These are phyloP conservation scores for Termitomyces titanicus DNA, from an alignment of 768 basidiomycete species.

Conservation along the genomic window DNA sequence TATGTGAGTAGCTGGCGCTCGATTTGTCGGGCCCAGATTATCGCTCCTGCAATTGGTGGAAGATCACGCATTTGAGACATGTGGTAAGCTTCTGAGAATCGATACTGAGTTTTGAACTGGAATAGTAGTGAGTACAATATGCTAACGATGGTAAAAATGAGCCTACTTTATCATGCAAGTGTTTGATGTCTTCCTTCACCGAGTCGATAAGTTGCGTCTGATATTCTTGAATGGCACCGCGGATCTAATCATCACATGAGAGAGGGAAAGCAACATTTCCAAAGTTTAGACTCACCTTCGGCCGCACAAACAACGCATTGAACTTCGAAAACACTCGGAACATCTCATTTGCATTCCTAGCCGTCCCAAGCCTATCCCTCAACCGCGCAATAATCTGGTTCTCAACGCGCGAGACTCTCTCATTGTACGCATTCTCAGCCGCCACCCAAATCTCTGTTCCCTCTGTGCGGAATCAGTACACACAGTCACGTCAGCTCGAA, in stretches of 20 bases:
- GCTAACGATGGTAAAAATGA: background rate
- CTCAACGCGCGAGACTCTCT: slow-evolving; percentile 94
- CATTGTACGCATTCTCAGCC: slow-evolving; percentile 97
- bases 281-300: slow-evolving; percentile 62
- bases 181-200: slow-evolving; percentile 97
- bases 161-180: slow-evolving; percentile 83
- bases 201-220: slow-evolving; percentile 98
- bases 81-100: slow-evolving; percentile 92
- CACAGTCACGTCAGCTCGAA: background rate
- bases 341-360: slow-evolving; percentile 98
- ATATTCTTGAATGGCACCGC: slow-evolving; percentile 98
- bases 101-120: slow-evolving; percentile 95
- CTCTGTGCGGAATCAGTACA: slow-evolving; percentile 43
- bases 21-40: slow-evolving; percentile 99
- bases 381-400: slow-evolving; percentile 96
- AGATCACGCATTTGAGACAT: slow-evolving; percentile 99
- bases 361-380: slow-evolving; percentile 89
- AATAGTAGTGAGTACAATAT: background rate
- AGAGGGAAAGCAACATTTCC: background rate
- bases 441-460: slow-evolving; percentile 98
- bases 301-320: slow-evolving; percentile 93
- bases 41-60: slow-evolving; percentile 96
- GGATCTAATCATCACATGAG: slow-evolving; percentile 51
- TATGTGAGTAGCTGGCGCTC: slow-evolving; percentile 93
- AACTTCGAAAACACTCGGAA: slow-evolving; percentile 99